Evolutionary conservation across 2,329 filamentous ascomycete genomes (phyloP).

Genomic region (Aspergillus thermomutatus): DNA sequence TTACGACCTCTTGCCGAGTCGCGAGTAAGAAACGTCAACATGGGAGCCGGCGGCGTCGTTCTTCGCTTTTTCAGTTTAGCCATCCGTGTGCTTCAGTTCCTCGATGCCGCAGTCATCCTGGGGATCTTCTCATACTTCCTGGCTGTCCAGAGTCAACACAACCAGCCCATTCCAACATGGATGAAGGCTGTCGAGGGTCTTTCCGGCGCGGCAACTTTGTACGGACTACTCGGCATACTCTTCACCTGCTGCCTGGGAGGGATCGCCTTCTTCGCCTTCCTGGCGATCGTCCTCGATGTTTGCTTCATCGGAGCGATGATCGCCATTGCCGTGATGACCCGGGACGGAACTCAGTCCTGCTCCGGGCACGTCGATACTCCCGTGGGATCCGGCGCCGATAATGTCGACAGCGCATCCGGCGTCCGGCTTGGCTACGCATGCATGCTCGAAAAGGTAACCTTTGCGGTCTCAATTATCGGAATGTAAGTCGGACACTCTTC

Average conservation of each 20-base stretch:
- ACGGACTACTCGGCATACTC: conserved; percentile 68
- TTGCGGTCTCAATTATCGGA: conserved; percentile 74
- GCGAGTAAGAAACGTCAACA: conserved; percentile 33
- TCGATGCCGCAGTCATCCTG: conserved; percentile 69
- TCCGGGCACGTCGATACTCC: conserved; percentile 61
- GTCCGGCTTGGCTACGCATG: conserved; percentile 62
- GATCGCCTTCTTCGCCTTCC: conserved; percentile 65
- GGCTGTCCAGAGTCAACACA: conserved; percentile 64
- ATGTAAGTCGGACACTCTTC: conserved; percentile 52
- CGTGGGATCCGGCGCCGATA: conserved; percentile 62
- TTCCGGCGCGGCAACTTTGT: conserved; percentile 69
- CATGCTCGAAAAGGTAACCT: conserved; percentile 69
- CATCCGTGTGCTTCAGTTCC: conserved; percentile 71
- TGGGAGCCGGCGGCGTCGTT: conserved; percentile 59
- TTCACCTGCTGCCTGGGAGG: conserved; percentile 79
- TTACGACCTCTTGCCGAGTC: background rate
- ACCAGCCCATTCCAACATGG: conserved; percentile 60
- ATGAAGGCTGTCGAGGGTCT: conserved; percentile 75
- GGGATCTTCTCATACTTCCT: conserved; percentile 84
- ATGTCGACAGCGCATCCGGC: conserved; percentile 47
- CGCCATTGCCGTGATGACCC: conserved; percentile 74
- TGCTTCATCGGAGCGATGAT: conserved; percentile 74
- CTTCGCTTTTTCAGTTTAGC: conserved; percentile 69
- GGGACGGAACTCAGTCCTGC: conserved; percentile 66
- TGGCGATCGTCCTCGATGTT: conserved; percentile 73